Evolutionary conservation across 306 rosid genomes (phyloP), one percentile per base, ranked within the genome.

Genomic region (Dryas drummondii): DNA sequence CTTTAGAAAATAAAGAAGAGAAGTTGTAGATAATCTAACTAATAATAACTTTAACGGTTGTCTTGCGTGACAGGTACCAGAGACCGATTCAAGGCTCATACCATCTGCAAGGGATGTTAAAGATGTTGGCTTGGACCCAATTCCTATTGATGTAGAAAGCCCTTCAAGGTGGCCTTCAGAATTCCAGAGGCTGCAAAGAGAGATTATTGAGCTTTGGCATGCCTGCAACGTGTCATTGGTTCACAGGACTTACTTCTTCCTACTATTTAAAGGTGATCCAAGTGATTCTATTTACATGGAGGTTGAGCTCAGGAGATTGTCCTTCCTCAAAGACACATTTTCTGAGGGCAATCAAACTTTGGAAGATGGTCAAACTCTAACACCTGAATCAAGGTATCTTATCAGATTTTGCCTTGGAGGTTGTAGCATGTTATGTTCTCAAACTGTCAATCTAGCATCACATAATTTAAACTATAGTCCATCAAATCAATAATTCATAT

Each of bases 161-260:
- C 66, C 80, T 81, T 82, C 91, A 84, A 71, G 77, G n/a, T 96
- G 97, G 99, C 82, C 92, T 46, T 85, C 84, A 70, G 92, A 94
- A 81, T 94, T 94, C 75, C 81, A 75, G 81, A 90, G 84, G 84
- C 88, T 87, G 51, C 98, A 90, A 84, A 82, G 82, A 50, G 96
- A 91, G 85, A 87, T 91, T 58, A 72, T 94, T 56, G 89, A 88
- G 74, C 88, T 91, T 45, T 94, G 98, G 97, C 86, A 91, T 71
- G 88, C 86, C 72, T 94, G 96, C 76, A 87, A 94, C 57, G 87
- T 90, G 78, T 88, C 98, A 47, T 84, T 94, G 87, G 90, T 94
- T 78, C 97, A 94, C 82, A 90, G 98, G 71, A 94, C 98, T 71
- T 94, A 90, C 82, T 94, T 94, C 88, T 91, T 88, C 83, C 93